Base-by-base conservation (phyloP, 352 stramenopile genomes). In the Elongisporangium undulatum region DNA sequence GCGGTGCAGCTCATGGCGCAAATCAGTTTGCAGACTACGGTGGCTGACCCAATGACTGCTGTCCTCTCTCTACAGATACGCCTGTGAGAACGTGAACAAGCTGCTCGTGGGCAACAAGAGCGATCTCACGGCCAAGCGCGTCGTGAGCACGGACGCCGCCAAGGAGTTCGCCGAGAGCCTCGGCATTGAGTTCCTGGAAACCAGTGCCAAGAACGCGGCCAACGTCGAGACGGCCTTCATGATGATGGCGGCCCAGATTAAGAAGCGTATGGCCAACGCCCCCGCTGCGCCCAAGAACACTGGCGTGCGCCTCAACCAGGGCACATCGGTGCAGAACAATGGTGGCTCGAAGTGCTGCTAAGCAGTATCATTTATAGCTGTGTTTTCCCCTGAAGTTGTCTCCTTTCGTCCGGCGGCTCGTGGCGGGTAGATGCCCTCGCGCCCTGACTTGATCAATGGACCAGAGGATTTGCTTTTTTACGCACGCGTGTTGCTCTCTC, bases 21-120 rank as follows among this genome's bases (percentile, higher is more conserved):
- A 3, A 22, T 19, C 20, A 16, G 8, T 6, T 55, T 22, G 19
- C 20, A 4, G 10, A 52, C 10, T 3, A 20, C 49, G 38, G 51
- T 49, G 39, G 45, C 51, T 61, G 55, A 24, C 23, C 22, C 16
- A 21, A n/a, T 59, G 34, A 49, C 39, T 62, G 51, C 10, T 20
- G 21, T 16, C 63, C 16, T 53, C 23, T 45, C 13, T 48, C 23
- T 50, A 53, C 48, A 92, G 96, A 77, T 99, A 99, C 77, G 95
- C 96, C 26, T 98, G 92, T 41, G 96, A 99, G 84, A 84, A 99
- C 85, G 63, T 98, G 80, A 90, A 90, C 77, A 99, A 99, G 80
- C 78, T 99, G 34, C 76, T 99, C 29, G 94, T 99, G 16, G 97
- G 96, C 55, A 99, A 99, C 83, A 99, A 99, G 86, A 98, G 81